phyloP scores from a whole-genome alignment of 2,329 filamentous ascomycete genomes.

The Emergomyces africanus region DNA sequence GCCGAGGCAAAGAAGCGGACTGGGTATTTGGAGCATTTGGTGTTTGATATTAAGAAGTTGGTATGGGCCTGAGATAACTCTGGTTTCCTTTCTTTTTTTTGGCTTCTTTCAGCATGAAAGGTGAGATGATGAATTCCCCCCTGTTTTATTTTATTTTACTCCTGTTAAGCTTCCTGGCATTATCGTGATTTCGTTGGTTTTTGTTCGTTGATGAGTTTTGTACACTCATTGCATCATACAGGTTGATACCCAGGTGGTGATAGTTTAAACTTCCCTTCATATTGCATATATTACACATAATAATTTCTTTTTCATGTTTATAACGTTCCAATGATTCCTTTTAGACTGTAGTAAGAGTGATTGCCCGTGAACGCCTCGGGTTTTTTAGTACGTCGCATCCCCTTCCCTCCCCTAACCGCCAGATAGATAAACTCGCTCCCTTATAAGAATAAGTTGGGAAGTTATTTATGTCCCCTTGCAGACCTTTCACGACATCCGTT shows the following conservation, averaged over 20 bases:
- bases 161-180: background rate
- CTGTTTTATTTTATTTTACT: background rate
- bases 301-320: background rate
- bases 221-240: background rate
- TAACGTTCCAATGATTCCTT: background rate
- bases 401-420: too few relatives aligned
- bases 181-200: background rate
- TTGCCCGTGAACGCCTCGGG: too few relatives aligned
- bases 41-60: slow-evolving; percentile 83
- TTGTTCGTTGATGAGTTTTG: background rate
- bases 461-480: too few relatives aligned
- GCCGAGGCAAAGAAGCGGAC: slow-evolving; percentile 79
- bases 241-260: background rate
- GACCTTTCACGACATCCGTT: background rate
- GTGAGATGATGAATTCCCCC: background rate
- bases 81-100: background rate
- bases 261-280: background rate
- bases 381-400: too few relatives aligned
- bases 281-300: background rate
- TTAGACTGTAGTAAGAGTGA: too few relatives aligned
- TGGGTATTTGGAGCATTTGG: slow-evolving; percentile 71
- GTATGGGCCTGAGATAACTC: slow-evolving; percentile 55
- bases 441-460: too few relatives aligned
- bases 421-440: too few relatives aligned
- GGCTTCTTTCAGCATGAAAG: background rate